phyloP scores from a whole-genome alignment of 352 stramenopile species.

The Pythium scleroteichum region DNA sequence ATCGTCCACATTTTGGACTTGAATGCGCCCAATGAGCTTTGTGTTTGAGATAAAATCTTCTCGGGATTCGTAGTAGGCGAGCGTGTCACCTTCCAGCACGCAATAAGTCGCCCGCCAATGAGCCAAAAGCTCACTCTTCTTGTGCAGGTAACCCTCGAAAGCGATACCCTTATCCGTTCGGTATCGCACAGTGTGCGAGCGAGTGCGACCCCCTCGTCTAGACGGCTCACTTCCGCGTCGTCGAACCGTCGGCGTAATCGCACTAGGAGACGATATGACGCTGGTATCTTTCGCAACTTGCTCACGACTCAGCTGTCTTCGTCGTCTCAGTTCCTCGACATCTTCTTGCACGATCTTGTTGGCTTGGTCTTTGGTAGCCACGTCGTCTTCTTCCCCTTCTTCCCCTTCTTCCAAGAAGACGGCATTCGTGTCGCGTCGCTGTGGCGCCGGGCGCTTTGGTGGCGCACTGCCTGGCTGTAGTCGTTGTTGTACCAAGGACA shows the following conservation, averaged over 20 bases:
- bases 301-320: conserved; percentile 9
- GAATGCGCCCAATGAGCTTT: conserved; percentile 75
- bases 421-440: conserved; percentile 42
- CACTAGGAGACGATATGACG: background rate
- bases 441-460: conserved; percentile 37
- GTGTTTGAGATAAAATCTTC: conserved; percentile 83
- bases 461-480: conserved; percentile 57
- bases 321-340: conserved; percentile 8
- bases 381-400: conserved; percentile 33
- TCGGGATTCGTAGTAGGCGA: conserved; percentile 78
- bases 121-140: conserved; percentile 76
- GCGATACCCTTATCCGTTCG: conserved; percentile 64
- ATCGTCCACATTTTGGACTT: conserved; percentile 67
- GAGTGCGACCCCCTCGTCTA: conserved; percentile 6
- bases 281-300: background rate
- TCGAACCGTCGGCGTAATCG: background rate
- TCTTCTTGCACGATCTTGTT: conserved; percentile 4
- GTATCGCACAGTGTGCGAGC: conserved; percentile 71
- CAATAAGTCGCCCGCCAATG: conserved; percentile 79
- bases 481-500: conserved; percentile 57
- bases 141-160: conserved; percentile 85
- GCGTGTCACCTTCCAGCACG: conserved; percentile 73
- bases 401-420: conserved; percentile 56
- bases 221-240: background rate
- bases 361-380: background rate